Evolutionary conservation across 177 flowering plant species (phyloP), one percentile per base, ranked within the genome.

Genomic region (Vitis hybrid): DNA sequence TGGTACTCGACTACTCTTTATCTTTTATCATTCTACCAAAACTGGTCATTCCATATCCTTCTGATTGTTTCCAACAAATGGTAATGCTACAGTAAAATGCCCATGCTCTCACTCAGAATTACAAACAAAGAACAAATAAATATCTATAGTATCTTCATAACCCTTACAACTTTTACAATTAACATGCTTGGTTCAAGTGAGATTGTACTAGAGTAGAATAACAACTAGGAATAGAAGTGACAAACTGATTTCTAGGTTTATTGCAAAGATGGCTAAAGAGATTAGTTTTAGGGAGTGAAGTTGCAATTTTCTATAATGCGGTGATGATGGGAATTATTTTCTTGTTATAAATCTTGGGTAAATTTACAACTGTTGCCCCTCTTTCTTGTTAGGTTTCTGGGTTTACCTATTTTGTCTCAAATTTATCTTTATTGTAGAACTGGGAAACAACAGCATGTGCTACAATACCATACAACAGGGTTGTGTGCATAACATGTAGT

Each of bases 1-100:
- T 66, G 11, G 39, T 60, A 20, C 51, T 58, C 69, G 54, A n/a
- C 52, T 34, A 19, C 68, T 60, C 15, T 31, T 31, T 65, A 63
- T 39, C 51, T 60, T 56, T 61, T 71, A 57, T 59, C 58, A 16
- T 63, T 55, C 31, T 48, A 55, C 60, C 26, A 54, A 12, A 52
- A 11, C 18, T 19, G 20, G 15, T 48, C 16, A 31, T 51, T 54
- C 16, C 18, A 60, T 16, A 52, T 39, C 3, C 45, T 15, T 68
- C 12, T 57, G 12, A 18, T 19, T 34, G 59, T 67, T 68, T 39
- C 11, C 15, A 10, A 34, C 54, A 34, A 29, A 16, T 31, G 34
- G 34, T 31, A 31, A 14, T 22, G 62, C 1, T 13, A 22, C 19
- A 26, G 1, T 59, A 5, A 10, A 16, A 9, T 22, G 39, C 34